Conservation (phyloP, 2,329 filamentous ascomycete genomes). For the Ceratocystis huliohia region DNA sequence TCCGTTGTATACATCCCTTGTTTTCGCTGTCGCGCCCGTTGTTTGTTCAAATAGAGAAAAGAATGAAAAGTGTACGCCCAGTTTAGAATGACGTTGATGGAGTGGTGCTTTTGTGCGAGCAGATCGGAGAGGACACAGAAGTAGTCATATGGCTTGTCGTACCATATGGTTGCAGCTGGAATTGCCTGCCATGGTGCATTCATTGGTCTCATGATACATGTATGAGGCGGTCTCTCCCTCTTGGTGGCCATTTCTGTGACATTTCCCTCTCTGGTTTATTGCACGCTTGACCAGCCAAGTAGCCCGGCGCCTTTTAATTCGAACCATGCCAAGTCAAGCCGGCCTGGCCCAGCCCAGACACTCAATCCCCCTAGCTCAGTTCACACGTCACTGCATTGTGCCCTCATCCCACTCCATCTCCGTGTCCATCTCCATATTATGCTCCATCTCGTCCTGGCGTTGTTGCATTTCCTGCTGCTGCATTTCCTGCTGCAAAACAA, state of each 20-base stretch:
- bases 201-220: slow-evolving; percentile 10
- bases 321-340: background rate
- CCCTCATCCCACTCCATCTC: slow-evolving; percentile 20
- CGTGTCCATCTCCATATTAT: slow-evolving; percentile 17
- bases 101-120: background rate
- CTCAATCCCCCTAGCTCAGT: background rate
- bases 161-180: background rate
- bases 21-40: background rate
- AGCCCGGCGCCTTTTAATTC: background rate
- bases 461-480: slow-evolving; percentile 18
- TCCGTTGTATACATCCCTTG: background rate
- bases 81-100: background rate
- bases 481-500: slow-evolving; percentile 95
- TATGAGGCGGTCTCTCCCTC: background rate
- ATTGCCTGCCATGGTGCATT: background rate
- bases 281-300: background rate
- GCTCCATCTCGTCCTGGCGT: slow-evolving; percentile 26
- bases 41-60: slow-evolving; percentile 7
- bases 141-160: background rate
- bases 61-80: background rate
- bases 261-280: background rate
- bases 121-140: background rate
- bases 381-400: slow-evolving; percentile 12
- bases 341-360: background rate
- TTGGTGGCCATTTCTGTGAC: background rate